Base-by-base conservation (phyloP, 225 moss, liverwort and hornwort species). In the Sphagnum contortum region DNA sequence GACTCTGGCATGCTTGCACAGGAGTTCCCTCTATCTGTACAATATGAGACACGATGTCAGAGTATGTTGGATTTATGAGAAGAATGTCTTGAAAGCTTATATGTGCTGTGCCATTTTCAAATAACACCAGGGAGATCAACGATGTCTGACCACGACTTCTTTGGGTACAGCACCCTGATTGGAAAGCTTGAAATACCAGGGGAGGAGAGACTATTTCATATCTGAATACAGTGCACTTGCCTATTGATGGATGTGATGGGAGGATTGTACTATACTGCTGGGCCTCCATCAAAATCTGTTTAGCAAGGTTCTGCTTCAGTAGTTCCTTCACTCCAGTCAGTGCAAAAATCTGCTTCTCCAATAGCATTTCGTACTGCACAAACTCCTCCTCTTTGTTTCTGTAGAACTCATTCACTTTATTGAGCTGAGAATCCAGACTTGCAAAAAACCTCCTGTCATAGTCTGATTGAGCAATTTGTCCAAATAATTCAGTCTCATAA, bases 311-410 rank as follows among this genome's bases (percentile, higher is more conserved):
- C 51, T 84, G 81, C 56, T 86, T 81, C 66, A 90, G 72, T 64
- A 90, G 60, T 61, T 80, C 80, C 62, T 82, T 81, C 69, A 90
- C 81, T 63, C 80, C 80, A 51, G 70, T 64, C 65, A 84, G 81
- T 14, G 89, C 83, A 55, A 71, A 71, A 55, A 90, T 87, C 76
- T 90, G 89, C 74, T 87, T 90, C 71, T 87, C 84, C 68, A 90
- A 68, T 62, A 84, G 73, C 48, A 80, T 72, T 60, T 77, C 84
- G 54, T 87, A 79, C 62, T 78, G 69, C 51, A 79, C 48, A 69
- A 81, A 90, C 69, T 90, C 89, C 57, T 84, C 80, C 74, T 90
- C 89, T 71, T 87, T 87, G 49, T 67, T 72, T 72, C 58, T 77
- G 55, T 87, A 90, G 61, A 90, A 90, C 48, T 74, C 72, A 57